These are phyloP conservation scores for Rhizoclosmatium globosum DNA, from an alignment of 192 early-diverging fungal species.

Conservation along the genomic window DNA sequence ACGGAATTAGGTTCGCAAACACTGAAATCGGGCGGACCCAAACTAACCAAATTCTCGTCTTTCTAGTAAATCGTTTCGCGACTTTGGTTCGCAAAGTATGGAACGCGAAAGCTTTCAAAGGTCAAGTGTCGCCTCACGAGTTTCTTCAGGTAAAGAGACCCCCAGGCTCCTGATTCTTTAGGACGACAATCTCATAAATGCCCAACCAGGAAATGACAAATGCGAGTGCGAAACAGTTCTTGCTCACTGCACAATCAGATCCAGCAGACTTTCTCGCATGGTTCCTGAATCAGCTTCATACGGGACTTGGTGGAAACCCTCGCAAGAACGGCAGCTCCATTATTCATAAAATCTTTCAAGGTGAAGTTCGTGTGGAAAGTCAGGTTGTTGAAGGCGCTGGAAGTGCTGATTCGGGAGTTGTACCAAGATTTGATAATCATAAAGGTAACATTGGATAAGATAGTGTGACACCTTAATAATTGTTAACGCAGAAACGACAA, in stretches of 20 bases:
- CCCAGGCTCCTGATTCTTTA: neutral
- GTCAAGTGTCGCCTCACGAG: constrained; percentile 96
- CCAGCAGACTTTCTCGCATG: constrained; percentile 89
- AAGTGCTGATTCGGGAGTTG: constrained; percentile 30
- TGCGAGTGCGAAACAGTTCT: constrained; percentile 81
- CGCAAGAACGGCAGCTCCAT: constrained; percentile 76
- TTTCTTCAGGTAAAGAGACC: constrained; percentile 73
- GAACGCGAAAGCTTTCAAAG: constrained; percentile 91
- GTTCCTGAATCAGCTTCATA: constrained; percentile 92
- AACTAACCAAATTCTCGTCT: neutral
- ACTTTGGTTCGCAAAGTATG: constrained; percentile 89
- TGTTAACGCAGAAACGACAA: constrained; percentile 56
- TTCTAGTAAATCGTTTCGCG: constrained; percentile 75
- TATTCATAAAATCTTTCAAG: constrained; percentile 86
- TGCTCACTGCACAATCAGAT: constrained; percentile 81
- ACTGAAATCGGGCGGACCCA: constrained; percentile 30
- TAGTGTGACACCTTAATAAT: too few species aligned
- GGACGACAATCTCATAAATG: too few species aligned
- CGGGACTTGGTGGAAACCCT: constrained; percentile 78
- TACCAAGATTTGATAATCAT: constrained; percentile 23
- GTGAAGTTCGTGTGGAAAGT: constrained; percentile 78
- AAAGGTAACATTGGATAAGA: constrained; percentile 17
- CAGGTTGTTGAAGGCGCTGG: constrained; percentile 47
- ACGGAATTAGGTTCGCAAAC: constrained; percentile 10
- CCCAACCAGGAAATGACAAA: constrained; percentile 76